phyloP scores from a whole-genome alignment of 805 yeast genomes.

The Torulaspora franciscae region DNA sequence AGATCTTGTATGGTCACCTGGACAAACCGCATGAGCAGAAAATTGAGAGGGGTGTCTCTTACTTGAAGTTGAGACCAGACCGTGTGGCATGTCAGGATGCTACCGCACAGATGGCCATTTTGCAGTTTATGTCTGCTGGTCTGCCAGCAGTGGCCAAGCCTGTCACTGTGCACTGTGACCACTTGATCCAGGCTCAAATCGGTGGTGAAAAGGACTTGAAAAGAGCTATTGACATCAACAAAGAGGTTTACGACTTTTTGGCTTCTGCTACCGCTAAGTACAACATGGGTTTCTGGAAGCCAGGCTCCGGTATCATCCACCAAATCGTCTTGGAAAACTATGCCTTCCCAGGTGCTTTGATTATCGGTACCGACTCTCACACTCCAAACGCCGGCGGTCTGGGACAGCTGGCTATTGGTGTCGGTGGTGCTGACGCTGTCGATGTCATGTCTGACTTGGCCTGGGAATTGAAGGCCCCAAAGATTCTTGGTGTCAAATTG shows the following conservation, averaged over 20 bases:
- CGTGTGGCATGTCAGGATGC: constrained; percentile 99
- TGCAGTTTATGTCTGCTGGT: constrained; percentile 96
- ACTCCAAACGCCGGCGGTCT: constrained; percentile 98
- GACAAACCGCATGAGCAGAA: constrained; percentile 88
- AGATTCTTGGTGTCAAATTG: constrained; percentile 88
- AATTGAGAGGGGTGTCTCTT: constrained; percentile 80
- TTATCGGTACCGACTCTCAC: constrained; percentile 96
- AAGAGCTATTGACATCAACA: constrained; percentile 82
- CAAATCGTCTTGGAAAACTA: constrained; percentile 95
- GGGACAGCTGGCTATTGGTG: constrained; percentile 97
- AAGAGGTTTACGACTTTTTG: constrained; percentile 91
- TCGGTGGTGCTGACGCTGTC: constrained; percentile 99
- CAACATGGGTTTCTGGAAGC: constrained; percentile 98
- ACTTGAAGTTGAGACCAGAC: constrained; percentile 92
- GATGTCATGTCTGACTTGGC: constrained; percentile 92
- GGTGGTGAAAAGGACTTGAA: constrained; percentile 84
- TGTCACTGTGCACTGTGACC: constrained; percentile 96
- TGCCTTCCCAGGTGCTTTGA: constrained; percentile 95
- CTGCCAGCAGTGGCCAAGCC: constrained; percentile 89
- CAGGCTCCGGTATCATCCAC: constrained; percentile 97
- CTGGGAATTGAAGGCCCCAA: constrained; percentile 98
- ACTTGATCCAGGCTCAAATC: constrained; percentile 90
- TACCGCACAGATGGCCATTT: constrained; percentile 95
- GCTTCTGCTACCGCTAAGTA: constrained; percentile 88
- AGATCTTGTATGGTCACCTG: constrained; percentile 89